These are phyloP conservation scores for Linnemannia schmuckeri DNA, from an alignment of 192 early-diverging fungal genomes.

Conservation along the genomic window DNA sequence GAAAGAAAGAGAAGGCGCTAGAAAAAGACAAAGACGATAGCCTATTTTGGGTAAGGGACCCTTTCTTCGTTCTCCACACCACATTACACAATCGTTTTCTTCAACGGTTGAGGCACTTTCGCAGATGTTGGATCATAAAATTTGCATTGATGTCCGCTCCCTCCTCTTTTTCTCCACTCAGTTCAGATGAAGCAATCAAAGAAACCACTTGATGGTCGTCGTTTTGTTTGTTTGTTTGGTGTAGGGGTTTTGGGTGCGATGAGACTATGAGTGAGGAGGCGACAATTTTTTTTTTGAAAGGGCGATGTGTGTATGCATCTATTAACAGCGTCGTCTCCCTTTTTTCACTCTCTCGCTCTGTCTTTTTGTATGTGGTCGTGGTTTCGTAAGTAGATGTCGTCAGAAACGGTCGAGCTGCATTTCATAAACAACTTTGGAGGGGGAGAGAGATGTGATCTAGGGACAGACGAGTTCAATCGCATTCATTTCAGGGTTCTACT, in stretches of 20 bases:
- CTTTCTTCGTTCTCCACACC: not conserved
- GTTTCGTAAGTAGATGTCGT: not conserved
- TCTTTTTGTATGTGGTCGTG: not conserved
- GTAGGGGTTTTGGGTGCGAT: not conserved
- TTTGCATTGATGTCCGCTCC: not conserved
- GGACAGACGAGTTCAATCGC: not conserved
- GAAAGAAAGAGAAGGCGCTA: not conserved
- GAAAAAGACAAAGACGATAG: not conserved
- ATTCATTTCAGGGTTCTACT: not conserved
- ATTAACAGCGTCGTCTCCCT: not conserved
- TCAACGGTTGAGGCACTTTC: not conserved
- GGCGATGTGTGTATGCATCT: not conserved
- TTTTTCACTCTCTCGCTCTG: not conserved
- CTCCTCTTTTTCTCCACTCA: not conserved
- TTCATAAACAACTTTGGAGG: not conserved
- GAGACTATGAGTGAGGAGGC: not conserved
- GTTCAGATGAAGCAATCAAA: not conserved
- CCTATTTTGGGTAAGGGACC: not conserved
- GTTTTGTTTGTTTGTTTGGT: constrained; percentile 1
- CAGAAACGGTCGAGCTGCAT: constrained; percentile 5
- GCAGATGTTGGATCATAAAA: not conserved
- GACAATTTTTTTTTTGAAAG: not conserved
- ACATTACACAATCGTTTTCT: not conserved
- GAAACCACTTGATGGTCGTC: not conserved
- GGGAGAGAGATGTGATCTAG: not conserved